Conservation (phyloP, 208 protist genomes). For the Trypanosoma scelopori region DNA sequence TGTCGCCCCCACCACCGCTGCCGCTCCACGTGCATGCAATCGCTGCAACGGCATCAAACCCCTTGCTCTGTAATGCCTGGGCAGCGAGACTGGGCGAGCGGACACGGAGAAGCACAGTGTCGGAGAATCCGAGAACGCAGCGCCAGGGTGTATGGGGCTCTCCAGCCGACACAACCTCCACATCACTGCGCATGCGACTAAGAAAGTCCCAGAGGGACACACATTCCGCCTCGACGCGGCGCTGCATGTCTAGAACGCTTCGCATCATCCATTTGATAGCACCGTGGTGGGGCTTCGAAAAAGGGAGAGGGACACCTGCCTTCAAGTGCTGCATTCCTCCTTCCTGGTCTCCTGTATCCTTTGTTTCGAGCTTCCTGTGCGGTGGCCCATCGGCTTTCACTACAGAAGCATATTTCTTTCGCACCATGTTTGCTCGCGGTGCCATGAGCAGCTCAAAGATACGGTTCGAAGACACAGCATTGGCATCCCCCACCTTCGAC, state of each 20-base stretch:
- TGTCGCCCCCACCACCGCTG: not conserved
- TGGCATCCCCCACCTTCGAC: not conserved
- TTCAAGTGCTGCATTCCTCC: too few species aligned
- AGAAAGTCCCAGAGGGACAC: slow-evolving; percentile 39
- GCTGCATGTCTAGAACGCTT: not conserved
- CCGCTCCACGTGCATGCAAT: slow-evolving; percentile 4
- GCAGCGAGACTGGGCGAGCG: slow-evolving; percentile 18
- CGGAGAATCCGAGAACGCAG: slow-evolving; percentile 25
- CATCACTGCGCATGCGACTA: slow-evolving; percentile 21
- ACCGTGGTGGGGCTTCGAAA: slow-evolving; percentile 15
- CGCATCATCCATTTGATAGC: slow-evolving; percentile 9
- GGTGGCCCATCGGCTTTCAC: too few species aligned
- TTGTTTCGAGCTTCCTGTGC: too few species aligned
- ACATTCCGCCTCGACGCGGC: slow-evolving; percentile 21
- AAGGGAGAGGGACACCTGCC: not conserved
- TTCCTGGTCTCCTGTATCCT: too few species aligned
- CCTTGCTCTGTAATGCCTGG: slow-evolving; percentile 7
- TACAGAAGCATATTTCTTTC: too few species aligned
- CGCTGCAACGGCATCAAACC: slow-evolving; percentile 31
- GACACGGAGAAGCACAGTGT: slow-evolving; percentile 33
- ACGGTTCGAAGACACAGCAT: not conserved
- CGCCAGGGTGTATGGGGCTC: slow-evolving; percentile 28
- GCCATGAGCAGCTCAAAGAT: slow-evolving; percentile 17
- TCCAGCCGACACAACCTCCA: slow-evolving; percentile 38
- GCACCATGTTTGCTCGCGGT: not conserved